Percentiles rank a stretch among this genome's conserved stretches.
Evolutionary conservation across 768 basidiomycete species (phyloP).

Genomic region (Scleroderma bovista): DNA sequence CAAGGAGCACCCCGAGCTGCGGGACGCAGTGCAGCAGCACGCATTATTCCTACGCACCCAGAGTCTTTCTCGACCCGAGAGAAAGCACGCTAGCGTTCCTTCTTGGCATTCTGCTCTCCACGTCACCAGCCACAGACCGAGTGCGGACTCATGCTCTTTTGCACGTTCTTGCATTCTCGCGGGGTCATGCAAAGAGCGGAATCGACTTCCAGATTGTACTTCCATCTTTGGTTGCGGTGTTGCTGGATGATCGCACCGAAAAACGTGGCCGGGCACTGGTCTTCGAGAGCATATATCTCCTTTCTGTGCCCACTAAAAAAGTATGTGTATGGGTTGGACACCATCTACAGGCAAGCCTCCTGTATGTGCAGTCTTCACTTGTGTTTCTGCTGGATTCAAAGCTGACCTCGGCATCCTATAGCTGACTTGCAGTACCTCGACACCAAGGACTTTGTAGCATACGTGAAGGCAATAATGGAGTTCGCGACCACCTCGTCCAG

Average conservation of each 20-base stretch:
- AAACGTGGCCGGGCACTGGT: slow-evolving; percentile 34
- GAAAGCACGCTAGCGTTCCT: slow-evolving; percentile 78
- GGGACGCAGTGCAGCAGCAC: slow-evolving; percentile 38
- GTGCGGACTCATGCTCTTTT: slow-evolving; percentile 55
- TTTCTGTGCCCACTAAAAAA: slow-evolving; percentile 37
- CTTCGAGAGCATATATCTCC: slow-evolving; percentile 47
- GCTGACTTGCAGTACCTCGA: slow-evolving; percentile 62
- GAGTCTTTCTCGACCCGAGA: slow-evolving; percentile 67
- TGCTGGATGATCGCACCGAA: slow-evolving; percentile 30
- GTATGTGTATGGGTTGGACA: slow-evolving; percentile 67
- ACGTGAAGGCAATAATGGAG: slow-evolving; percentile 46
- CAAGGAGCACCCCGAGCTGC: slow-evolving; percentile 20
- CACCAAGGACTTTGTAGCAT: slow-evolving; percentile 54
- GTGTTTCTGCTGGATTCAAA: slow-evolving; percentile 1
- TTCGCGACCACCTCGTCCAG: slow-evolving; percentile 52
- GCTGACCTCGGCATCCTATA: slow-evolving; percentile 24
- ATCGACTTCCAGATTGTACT: slow-evolving; percentile 80
- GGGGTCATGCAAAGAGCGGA: slow-evolving; percentile 55
- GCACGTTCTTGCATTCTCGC: slow-evolving; percentile 77
- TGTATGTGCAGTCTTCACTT: slow-evolving; percentile 34
- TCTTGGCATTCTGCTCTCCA: slow-evolving; percentile 58
- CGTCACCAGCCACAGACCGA: slow-evolving; percentile 20
- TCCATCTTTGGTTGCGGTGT: slow-evolving; percentile 59
- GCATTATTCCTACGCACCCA: slow-evolving; percentile 61
- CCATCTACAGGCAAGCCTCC: slow-evolving; percentile 58